Conservation (phyloP, 106 monocot species). For the Amphibolis antarctica region DNA sequence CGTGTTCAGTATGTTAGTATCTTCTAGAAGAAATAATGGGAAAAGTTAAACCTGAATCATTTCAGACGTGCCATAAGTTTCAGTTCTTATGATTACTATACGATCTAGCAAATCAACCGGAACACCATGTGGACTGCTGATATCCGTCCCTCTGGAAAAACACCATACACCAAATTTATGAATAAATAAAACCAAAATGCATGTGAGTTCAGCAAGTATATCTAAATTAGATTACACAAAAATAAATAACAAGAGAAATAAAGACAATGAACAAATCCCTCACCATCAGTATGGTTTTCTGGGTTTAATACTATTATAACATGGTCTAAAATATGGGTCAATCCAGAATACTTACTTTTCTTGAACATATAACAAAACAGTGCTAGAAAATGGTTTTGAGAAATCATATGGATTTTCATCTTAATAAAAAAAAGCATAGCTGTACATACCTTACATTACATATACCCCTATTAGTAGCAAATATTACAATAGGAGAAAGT, state of each 20-base stretch:
- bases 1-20: not conserved
- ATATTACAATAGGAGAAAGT: constrained; percentile 88
- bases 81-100: constrained; percentile 78
- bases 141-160: constrained; percentile 82
- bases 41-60: constrained; percentile 70
- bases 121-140: constrained; percentile 87
- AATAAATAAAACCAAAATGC: constrained; percentile 8
- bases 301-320: too few relatives aligned
- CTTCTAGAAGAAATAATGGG: not conserved
- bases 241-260: not conserved
- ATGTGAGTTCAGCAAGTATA: not conserved
- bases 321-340: too few relatives aligned
- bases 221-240: constrained; percentile 1
- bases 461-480: constrained; percentile 98
- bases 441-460: constrained; percentile 95
- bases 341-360: too few relatives aligned
- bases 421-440: too few relatives aligned
- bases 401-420: not conserved
- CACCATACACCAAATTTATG: not conserved
- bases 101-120: constrained; percentile 94
- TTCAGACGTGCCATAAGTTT: constrained; percentile 90
- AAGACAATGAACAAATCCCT: not conserved
- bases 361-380: too few relatives aligned
- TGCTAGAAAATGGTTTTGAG: not conserved
- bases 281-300: too few relatives aligned